Percentiles rank a stretch among this genome's conserved stretches.
Conservation (phyloP, 164 flowering plant species). For the Litsea cubeba region DNA sequence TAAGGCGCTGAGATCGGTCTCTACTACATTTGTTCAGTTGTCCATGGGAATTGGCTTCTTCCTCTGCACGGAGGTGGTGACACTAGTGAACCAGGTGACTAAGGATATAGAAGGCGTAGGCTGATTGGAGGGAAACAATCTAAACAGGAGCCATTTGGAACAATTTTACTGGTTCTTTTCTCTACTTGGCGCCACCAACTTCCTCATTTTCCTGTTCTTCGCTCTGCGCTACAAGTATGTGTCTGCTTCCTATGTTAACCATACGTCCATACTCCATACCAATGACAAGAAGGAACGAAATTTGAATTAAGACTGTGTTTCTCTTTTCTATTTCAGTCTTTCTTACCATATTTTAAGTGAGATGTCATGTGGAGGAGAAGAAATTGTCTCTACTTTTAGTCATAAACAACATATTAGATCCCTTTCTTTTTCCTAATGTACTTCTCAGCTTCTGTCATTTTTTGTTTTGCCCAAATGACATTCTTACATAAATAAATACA, state of each 20-base stretch:
- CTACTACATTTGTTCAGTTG: constrained; percentile 44
- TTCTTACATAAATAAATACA: no score
- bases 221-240: constrained; percentile 48
- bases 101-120: constrained; percentile 27
- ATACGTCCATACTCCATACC: not conserved
- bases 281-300: not conserved
- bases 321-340: not conserved
- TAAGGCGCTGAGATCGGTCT: constrained; percentile 31
- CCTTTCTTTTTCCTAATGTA: no score
- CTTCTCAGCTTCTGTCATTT: no score
- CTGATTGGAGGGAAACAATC: constrained; percentile 49
- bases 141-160: constrained; percentile 46
- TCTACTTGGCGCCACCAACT: constrained; percentile 37
- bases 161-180: constrained; percentile 50
- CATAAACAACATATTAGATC: no score
- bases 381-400: not conserved
- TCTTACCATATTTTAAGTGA: not conserved
- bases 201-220: constrained; percentile 32
- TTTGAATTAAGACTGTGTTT: not conserved
- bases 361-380: not conserved
- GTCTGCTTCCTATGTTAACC: constrained; percentile 8
- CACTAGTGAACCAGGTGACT: constrained; percentile 38
- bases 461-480: no score
- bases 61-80: constrained; percentile 39
- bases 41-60: constrained; percentile 50